phyloP scores from a whole-genome alignment of 805 yeast species.

The Yarrowia sp. region DNA sequence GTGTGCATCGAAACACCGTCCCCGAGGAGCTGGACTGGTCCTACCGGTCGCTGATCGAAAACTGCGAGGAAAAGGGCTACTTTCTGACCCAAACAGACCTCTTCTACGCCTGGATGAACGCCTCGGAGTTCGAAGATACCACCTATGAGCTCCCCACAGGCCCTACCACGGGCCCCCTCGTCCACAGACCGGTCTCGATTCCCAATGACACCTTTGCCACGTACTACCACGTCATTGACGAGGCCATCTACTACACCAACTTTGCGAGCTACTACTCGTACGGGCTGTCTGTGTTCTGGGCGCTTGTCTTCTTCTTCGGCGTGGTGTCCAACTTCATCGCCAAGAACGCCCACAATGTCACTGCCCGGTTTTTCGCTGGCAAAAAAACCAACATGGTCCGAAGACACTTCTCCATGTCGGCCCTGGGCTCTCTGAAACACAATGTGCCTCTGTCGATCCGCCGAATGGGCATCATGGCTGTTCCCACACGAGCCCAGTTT shows the following conservation, averaged over 20 bases:
- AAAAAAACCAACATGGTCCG: conserved; percentile 55
- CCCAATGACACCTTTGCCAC: conserved; percentile 1
- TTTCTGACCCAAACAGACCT: conserved; percentile 15
- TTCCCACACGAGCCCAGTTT: conserved; percentile 57
- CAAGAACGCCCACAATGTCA: conserved; percentile 32
- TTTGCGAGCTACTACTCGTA: conserved; percentile 31
- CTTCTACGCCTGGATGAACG: conserved; percentile 24
- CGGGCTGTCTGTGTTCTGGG: conserved; percentile 20
- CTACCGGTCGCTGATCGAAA: conserved; percentile 14
- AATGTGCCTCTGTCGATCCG: conserved; percentile 19
- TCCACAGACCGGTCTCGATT: conserved; percentile 1
- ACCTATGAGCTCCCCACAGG: not conserved
- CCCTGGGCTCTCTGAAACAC: conserved; percentile 57
- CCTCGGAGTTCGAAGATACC: conserved; percentile 2
- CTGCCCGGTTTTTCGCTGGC: conserved; percentile 27
- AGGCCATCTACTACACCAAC: conserved; percentile 35
- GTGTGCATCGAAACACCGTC: conserved; percentile 1
- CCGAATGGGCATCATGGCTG: conserved; percentile 44
- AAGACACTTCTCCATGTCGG: conserved; percentile 66
- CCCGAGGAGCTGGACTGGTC: conserved; percentile 32
- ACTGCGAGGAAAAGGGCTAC: conserved; percentile 14
- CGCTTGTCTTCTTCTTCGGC: conserved; percentile 10
- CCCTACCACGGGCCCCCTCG: not conserved
- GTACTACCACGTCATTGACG: conserved; percentile 10
- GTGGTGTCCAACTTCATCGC: conserved; percentile 27